Evolutionary conservation across 257 asterid species (phyloP).

Genomic region (Nicotiana noctiflora): DNA sequence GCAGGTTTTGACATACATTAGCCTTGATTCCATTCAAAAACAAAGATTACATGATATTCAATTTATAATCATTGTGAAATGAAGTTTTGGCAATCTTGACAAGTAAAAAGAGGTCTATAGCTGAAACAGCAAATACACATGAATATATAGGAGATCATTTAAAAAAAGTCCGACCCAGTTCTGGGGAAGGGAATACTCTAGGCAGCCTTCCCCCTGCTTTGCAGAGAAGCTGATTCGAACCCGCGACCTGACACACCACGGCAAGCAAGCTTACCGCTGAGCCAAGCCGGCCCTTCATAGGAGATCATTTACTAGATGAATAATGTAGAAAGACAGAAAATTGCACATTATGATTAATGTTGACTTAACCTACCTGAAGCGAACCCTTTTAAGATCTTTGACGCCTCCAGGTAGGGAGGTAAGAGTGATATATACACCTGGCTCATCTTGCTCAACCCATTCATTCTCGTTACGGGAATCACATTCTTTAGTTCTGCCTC

Average conservation of each 20-base stretch:
- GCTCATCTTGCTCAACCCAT: conserved; percentile 98
- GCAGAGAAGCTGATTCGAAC: no score
- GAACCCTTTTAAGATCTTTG: conserved; percentile 90
- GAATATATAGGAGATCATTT: no score
- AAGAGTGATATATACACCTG: conserved; percentile 94
- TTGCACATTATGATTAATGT: not conserved
- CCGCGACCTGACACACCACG: no score
- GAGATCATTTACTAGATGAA: not conserved
- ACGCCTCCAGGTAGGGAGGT: conserved; percentile 89
- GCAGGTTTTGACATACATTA: conserved; percentile 5
- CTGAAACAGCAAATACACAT: not conserved
- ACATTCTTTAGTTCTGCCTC: conserved; percentile 56
- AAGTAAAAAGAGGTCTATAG: not conserved
- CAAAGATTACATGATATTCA: not conserved
- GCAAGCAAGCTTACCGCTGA: no score
- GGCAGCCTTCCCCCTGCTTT: no score
- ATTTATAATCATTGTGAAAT: not conserved
- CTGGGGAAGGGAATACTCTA: no score
- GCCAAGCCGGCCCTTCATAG: no score
- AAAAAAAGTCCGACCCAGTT: no score
- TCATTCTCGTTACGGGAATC: conserved; percentile 70
- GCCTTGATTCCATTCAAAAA: not conserved
- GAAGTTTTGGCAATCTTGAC: not conserved
- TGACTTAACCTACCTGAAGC: conserved; percentile 67
- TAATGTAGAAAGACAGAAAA: not conserved